Conservation (phyloP, 1,284 basidiomycete species). For the Trichosporon sp. region DNA sequence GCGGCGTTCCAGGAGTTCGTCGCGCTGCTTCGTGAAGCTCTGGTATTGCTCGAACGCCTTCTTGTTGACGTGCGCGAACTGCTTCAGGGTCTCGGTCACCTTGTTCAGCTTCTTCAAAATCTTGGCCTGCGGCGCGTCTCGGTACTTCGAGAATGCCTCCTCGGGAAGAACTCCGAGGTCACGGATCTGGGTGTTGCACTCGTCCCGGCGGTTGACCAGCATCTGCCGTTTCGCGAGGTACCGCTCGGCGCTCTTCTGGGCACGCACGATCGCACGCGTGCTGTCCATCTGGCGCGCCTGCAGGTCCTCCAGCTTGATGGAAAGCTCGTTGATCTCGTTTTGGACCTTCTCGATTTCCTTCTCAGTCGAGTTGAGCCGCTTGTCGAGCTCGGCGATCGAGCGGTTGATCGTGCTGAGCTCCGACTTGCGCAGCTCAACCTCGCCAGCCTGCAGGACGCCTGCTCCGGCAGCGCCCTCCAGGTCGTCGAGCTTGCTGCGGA, state of each 20-base stretch:
- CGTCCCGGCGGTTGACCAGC: conserved; percentile 76
- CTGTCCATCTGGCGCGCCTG: conserved; percentile 81
- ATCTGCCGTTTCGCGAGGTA: conserved; percentile 89
- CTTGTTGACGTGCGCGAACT: conserved; percentile 98
- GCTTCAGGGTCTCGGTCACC: conserved; percentile 87
- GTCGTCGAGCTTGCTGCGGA: conserved; percentile 71
- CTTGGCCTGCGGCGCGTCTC: conserved; percentile 71
- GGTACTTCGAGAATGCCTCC: conserved; percentile 95
- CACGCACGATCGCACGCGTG: conserved; percentile 72
- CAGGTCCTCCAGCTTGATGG: conserved; percentile 65
- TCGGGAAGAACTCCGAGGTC: conserved; percentile 95
- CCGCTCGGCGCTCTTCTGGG: conserved; percentile 91
- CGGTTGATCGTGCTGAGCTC: conserved; percentile 65
- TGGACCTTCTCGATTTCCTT: conserved; percentile 59
- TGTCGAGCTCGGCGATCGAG: conserved; percentile 59
- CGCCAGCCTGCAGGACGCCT: conserved; percentile 55
- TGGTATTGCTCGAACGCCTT: conserved; percentile 98
- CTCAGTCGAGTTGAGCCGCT: conserved; percentile 38
- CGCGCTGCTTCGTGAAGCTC: conserved; percentile 95
- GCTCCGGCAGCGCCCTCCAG: conserved; percentile 62
- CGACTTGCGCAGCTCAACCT: conserved; percentile 62
- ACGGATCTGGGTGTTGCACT: conserved; percentile 88
- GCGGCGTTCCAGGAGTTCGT: conserved; percentile 77
- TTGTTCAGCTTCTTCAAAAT: conserved; percentile 84
- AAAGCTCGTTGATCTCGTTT: conserved; percentile 62